Base-by-base conservation (phyloP, 805 yeast species). In the Debaryomyces prosopidis region DNA sequence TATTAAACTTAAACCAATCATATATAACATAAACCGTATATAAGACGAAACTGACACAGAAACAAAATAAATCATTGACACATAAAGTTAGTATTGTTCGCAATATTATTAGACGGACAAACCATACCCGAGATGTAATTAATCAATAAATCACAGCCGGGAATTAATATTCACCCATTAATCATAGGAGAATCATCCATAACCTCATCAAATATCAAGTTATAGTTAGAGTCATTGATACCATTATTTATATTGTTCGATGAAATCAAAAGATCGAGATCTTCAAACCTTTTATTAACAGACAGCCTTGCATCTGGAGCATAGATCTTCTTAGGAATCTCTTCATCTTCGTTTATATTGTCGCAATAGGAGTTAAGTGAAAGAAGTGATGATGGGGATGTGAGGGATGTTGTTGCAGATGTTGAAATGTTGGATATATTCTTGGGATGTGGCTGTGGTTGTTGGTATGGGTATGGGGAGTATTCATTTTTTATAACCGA, bases 301-400 rank as follows among this genome's bases (percentile, higher is more conserved):
- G 37, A 17, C 33, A 4, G 33, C 33, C 16, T 30, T 14, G 16
- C 11, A n/a, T 11, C 14, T 18, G 16, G 11, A 20, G 39, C 16
- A 5, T 36, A 36, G 15, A 9, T 11, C 8, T 19, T 19, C n/a
- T 27, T 31, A 38, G 37, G 39, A 30, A 42, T 30, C 30, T 31
- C 43, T 42, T 46, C 31, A 19, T 37, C 33, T 31, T 42, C 40
- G 46, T 41, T 38, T 38, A 37, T 5, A 27, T 39, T 35, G 31
- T 38, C 41, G 17, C 17, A 11, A 20, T 38, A 38, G 15, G 68
- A 59, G 40, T 60, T 63, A 43, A 69, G 59, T 40, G 69, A 63
- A 37, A 69, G 58, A 17, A 69, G 59, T 37, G 71, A 65, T 28
- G 66, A 59, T 12, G 75, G 73, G 27, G 69, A 63, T 1, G 73